phyloP scores from a whole-genome alignment of 2,329 filamentous ascomycete species.

The Dryadomyces quercus-mongolicae region DNA sequence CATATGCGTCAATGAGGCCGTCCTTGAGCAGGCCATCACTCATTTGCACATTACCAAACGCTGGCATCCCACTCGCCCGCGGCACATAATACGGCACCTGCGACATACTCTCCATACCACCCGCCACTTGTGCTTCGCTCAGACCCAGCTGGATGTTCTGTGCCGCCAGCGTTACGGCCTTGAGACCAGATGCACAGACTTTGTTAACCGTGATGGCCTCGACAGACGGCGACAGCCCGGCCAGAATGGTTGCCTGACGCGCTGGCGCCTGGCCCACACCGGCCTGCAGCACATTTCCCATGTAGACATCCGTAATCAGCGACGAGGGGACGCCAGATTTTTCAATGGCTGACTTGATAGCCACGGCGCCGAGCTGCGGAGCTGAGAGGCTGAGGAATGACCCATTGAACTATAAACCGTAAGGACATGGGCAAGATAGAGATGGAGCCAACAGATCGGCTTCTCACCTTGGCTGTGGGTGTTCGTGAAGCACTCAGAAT shows the following conservation, averaged over 20 bases:
- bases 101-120: conserved; percentile 98
- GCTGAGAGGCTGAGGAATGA: conserved; percentile 73
- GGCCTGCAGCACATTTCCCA: conserved; percentile 88
- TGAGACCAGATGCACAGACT: conserved; percentile 90
- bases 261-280: conserved; percentile 82
- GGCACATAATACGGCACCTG: conserved; percentile 83
- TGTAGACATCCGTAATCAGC: conserved; percentile 86
- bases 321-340: conserved; percentile 74
- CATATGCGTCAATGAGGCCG: conserved; percentile 91
- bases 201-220: conserved; percentile 96
- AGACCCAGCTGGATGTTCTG: conserved; percentile 91
- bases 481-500: conserved; percentile 85
- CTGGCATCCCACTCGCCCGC: conserved; percentile 66
- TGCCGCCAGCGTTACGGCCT: conserved; percentile 80
- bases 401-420: conserved; percentile 68
- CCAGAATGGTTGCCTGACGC: conserved; percentile 79
- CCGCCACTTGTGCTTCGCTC: conserved; percentile 78
- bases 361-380: conserved; percentile 76
- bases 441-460: background rate
- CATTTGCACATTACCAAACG: conserved; percentile 78
- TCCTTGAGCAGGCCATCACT: conserved; percentile 92
- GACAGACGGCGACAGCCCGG: conserved; percentile 66
- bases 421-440: background rate
- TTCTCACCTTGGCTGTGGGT: conserved; percentile 78
- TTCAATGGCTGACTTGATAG: conserved; percentile 80